phyloP scores from a whole-genome alignment of 2,329 filamentous ascomycete genomes.

The Aplosporella prunicola region DNA sequence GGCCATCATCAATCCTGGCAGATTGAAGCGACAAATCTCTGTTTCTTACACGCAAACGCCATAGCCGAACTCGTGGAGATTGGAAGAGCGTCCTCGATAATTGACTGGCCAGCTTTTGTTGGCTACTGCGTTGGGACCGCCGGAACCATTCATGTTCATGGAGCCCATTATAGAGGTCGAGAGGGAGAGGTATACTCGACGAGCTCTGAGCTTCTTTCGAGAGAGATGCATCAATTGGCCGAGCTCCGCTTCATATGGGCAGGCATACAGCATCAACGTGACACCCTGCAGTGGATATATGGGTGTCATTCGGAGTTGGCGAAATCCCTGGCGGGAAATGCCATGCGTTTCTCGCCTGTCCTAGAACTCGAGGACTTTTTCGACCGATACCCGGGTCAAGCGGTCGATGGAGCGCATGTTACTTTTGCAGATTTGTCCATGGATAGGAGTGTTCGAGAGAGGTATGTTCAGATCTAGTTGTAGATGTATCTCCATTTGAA shows the following conservation, averaged over 20 bases:
- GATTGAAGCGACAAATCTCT: slow-evolving; percentile 81
- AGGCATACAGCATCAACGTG: slow-evolving; percentile 68
- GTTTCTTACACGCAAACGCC: slow-evolving; percentile 77
- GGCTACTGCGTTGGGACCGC: slow-evolving; percentile 82
- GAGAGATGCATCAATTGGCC: slow-evolving; percentile 70
- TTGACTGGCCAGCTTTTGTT: slow-evolving; percentile 80
- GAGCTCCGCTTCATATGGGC: slow-evolving; percentile 70
- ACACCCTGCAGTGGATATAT: slow-evolving; percentile 69
- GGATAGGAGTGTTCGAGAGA: slow-evolving; percentile 51
- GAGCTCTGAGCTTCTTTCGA: slow-evolving; percentile 60
- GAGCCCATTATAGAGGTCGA: slow-evolving; percentile 63
- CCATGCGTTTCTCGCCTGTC: slow-evolving; percentile 65
- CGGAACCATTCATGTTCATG: slow-evolving; percentile 80
- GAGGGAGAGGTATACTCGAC: slow-evolving; percentile 54
- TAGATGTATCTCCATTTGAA: no score
- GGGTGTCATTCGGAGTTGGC: slow-evolving; percentile 73
- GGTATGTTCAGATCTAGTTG: slow-evolving; percentile 35
- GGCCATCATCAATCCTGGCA: slow-evolving; percentile 89
- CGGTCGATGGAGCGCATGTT: slow-evolving; percentile 67
- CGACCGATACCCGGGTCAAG: slow-evolving; percentile 64
- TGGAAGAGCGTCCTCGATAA: slow-evolving; percentile 60
- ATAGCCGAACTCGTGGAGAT: slow-evolving; percentile 71
- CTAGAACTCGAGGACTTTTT: slow-evolving; percentile 86
- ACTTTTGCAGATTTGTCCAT: slow-evolving; percentile 57
- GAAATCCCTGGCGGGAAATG: slow-evolving; percentile 57